Evolutionary conservation across 768 basidiomycete species (phyloP).

Genomic region (Ephemerocybe angulata): DNA sequence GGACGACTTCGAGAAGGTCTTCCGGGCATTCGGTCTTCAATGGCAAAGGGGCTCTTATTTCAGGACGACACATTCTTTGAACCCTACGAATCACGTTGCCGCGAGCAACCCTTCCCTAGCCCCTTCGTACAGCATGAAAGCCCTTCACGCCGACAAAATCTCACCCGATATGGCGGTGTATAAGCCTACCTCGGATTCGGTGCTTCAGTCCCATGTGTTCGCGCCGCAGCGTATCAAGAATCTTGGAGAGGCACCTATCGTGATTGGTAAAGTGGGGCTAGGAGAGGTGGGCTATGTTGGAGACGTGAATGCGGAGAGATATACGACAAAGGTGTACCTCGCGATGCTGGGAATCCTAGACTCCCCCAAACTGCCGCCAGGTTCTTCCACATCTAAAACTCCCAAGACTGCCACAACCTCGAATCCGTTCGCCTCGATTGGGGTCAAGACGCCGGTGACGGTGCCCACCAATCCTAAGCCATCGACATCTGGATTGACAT

Average conservation of each 20-base stretch:
- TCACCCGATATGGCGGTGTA: constrained; percentile 31
- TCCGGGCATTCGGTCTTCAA: constrained; percentile 29
- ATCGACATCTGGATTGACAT: neutral
- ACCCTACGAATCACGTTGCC: constrained; percentile 26
- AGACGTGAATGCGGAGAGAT: constrained; percentile 39
- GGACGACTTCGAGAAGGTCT: constrained; percentile 23
- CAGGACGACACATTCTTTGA: constrained; percentile 34
- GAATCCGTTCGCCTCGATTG: neutral
- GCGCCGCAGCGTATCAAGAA: constrained; percentile 19
- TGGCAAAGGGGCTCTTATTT: constrained; percentile 40
- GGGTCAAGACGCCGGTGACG: neutral
- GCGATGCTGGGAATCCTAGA: constrained; percentile 37
- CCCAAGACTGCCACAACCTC: neutral
- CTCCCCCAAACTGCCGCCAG: neutral
- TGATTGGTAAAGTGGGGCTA: constrained; percentile 26
- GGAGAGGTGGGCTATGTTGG: constrained; percentile 40
- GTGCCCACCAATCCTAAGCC: neutral
- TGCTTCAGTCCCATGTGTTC: constrained; percentile 26
- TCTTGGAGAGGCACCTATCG: constrained; percentile 28
- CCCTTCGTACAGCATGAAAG: constrained; percentile 40
- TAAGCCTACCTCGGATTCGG: constrained; percentile 19
- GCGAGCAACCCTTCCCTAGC: constrained; percentile 26
- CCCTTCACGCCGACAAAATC: constrained; percentile 31
- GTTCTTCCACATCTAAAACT: neutral
- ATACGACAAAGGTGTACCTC: constrained; percentile 30